A percentile compares a stretch with the other conserved stretches of the same genome.
phyloP scores from a whole-genome alignment of 75 land plant species.

The Pinus tabuliformis region DNA sequence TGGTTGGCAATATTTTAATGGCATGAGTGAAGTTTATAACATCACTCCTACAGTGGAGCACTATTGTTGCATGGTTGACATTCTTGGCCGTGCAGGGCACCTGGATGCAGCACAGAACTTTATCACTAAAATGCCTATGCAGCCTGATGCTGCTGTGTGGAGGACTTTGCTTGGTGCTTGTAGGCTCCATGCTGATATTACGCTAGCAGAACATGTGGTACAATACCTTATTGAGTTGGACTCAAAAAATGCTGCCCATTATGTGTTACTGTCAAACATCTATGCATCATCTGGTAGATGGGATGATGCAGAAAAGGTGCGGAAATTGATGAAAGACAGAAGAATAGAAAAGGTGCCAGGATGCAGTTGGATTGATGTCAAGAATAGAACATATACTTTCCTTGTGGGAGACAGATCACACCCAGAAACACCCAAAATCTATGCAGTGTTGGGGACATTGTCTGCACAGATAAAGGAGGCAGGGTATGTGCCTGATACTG shows the following conservation, averaged over 20 bases:
- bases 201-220: slow-evolving; percentile 27
- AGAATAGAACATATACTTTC: not conserved
- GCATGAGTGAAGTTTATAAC: slow-evolving; percentile 22
- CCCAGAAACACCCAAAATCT: not conserved
- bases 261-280: slow-evolving; percentile 10
- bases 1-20: slow-evolving; percentile 17
- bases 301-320: not conserved
- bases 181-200: slow-evolving; percentile 23
- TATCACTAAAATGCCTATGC: slow-evolving; percentile 25
- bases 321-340: not conserved
- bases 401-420: slow-evolving; percentile 10
- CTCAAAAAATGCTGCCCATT: not conserved
- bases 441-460: not conserved
- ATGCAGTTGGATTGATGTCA: slow-evolving; percentile 5
- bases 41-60: slow-evolving; percentile 35
- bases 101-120: slow-evolving; percentile 29
- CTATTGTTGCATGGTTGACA: slow-evolving; percentile 53
- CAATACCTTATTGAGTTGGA: slow-evolving; percentile 15
- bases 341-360: slow-evolving; percentile 1
- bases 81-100: slow-evolving; percentile 33
- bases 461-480: not conserved
- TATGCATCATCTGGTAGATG: slow-evolving; percentile 1
- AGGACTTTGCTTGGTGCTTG: slow-evolving; percentile 36
- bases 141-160: slow-evolving; percentile 33
- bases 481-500: not conserved